phyloP scores from a whole-genome alignment of 2,329 filamentous ascomycete genomes.

The Samsoniella hepiali region DNA sequence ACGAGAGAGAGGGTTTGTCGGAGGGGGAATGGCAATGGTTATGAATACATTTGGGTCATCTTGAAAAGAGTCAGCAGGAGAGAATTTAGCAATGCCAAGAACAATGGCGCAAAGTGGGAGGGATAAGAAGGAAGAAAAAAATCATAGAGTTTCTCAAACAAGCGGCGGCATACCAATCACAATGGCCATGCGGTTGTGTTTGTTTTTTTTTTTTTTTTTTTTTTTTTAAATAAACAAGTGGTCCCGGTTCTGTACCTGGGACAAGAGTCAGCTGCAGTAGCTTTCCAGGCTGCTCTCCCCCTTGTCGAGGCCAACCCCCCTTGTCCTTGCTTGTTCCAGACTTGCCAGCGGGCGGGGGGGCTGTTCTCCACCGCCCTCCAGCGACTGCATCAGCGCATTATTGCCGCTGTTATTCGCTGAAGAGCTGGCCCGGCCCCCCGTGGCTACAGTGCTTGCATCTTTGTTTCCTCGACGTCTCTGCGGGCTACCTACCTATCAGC shows the following conservation, averaged over 20 bases:
- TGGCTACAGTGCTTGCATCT: not conserved
- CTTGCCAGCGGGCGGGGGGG: no score
- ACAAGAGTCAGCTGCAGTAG: not conserved
- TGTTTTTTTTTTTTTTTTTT: not conserved
- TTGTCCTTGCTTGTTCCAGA: no score
- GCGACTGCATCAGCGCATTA: not conserved
- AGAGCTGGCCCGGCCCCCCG: not conserved
- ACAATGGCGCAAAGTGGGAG: not conserved
- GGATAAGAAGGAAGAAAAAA: not conserved
- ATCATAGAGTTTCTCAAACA: not conserved
- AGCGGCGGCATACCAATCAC: not conserved
- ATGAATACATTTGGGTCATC: not conserved
- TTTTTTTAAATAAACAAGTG: not conserved
- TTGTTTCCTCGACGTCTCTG: no score
- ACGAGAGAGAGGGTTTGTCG: not conserved
- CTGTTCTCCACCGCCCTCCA: not conserved
- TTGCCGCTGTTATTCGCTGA: conserved; percentile 10
- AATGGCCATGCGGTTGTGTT: not conserved
- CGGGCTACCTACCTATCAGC: not conserved
- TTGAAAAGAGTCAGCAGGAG: not conserved
- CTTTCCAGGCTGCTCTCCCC: not conserved
- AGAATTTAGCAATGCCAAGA: not conserved
- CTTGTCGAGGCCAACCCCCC: no score
- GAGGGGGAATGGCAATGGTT: not conserved
- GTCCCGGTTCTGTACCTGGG: not conserved